Conservation (phyloP, 495 filamentous ascomycete genomes). For the Hypoxylon crocopeplum region DNA sequence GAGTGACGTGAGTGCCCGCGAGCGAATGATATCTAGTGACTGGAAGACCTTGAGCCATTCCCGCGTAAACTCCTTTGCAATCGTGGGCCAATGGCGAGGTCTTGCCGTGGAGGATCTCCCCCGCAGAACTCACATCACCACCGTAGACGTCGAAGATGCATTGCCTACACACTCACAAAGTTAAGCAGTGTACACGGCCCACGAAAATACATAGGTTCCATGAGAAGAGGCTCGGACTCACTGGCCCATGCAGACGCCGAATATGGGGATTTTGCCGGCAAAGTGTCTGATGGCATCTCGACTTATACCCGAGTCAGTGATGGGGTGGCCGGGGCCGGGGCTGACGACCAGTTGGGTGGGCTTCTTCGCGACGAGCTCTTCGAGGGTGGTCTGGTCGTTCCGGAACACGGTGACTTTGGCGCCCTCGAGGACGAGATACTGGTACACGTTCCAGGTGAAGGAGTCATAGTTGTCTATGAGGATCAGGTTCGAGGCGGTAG, state of each 20-base stretch:
- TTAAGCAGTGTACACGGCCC: neutral
- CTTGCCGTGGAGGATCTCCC: slow-evolving; percentile 97
- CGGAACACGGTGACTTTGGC: slow-evolving; percentile 86
- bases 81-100: slow-evolving; percentile 91
- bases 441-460: slow-evolving; percentile 98
- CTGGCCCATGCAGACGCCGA: slow-evolving; percentile 98
- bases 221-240: slow-evolving; percentile 49
- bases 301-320: slow-evolving; percentile 89
- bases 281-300: slow-evolving; percentile 90
- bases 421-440: slow-evolving; percentile 94
- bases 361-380: slow-evolving; percentile 78
- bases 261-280: slow-evolving; percentile 93
- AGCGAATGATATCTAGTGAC: slow-evolving; percentile 98
- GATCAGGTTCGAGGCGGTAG: slow-evolving; percentile 86
- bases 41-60: slow-evolving; percentile 75
- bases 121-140: slow-evolving; percentile 88
- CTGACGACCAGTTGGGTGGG: slow-evolving; percentile 95
- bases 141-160: slow-evolving; percentile 94
- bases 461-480: slow-evolving; percentile 99
- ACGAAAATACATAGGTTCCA: no score
- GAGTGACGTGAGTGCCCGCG: slow-evolving; percentile 86
- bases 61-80: slow-evolving; percentile 82
- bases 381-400: slow-evolving; percentile 88
- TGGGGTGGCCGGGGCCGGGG: slow-evolving; percentile 91
- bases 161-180: slow-evolving; percentile 59